Base-by-base conservation (phyloP, 1,284 basidiomycete genomes). In the Trichosporon inkin region DNA sequence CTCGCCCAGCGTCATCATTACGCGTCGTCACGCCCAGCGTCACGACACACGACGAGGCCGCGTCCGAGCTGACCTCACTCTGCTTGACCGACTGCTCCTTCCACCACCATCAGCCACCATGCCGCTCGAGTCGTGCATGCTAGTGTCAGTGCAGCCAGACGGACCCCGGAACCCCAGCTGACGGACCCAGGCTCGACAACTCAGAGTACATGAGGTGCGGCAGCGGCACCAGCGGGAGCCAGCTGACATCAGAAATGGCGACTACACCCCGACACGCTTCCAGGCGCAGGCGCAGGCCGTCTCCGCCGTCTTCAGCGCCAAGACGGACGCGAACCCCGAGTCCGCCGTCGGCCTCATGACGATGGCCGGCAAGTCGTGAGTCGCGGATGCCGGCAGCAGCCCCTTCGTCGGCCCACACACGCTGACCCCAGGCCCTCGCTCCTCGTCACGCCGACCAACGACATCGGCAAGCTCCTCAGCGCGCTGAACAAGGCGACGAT, bases 291-390 rank as follows among this genome's bases (percentile, higher is more conserved):
- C 87, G 14, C 94, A 99, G 79, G 92, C 95, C 3, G 90, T 94
- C 63, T 92, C 86, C 64, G 86, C 88, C 60, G 84, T 98, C 70
- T 96, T 97, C 79, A 87, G 89, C 73, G 88, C 90, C 60, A 99
- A 99, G 84, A 89, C 89, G 65, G 88, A 92, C 76, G 88, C 90
- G 39, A 96, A 99, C 80, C 92, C 95, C 24, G 96, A 99, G 81
- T 97, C 90, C 79, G 92, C 92, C 14, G 93, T 97, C 56, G 95
- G 95, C 6, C 80, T 98, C 58, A 96, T 99, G 93, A 94, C 92
- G 39, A 95, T 96, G 90, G 95, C 92, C 24, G 89, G 90, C 57
- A 92, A 92, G 80, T 87, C 88, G 92, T 93, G 70, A 77, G 86
- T 79, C 10, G 19, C 32, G 24, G 39, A 17, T n/a, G n/a, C n/a